These are phyloP conservation scores for Eimeria tenella DNA, from an alignment of 169 alveolate genomes.

Conservation along the genomic window DNA sequence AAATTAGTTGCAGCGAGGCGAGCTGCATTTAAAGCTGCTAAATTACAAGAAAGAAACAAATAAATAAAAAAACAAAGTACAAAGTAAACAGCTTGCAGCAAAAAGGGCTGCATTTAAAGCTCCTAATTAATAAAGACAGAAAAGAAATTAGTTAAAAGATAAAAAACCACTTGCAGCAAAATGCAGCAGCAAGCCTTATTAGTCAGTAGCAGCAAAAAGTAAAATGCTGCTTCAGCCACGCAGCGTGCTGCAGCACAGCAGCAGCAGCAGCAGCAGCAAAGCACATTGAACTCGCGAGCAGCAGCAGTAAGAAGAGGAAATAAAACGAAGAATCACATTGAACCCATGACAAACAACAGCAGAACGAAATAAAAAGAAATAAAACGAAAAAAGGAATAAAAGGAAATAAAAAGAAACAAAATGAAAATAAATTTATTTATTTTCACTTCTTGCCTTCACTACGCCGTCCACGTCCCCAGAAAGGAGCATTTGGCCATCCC, in stretches of 20 bases:
- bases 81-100: too few relatives aligned
- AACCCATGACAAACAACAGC: neutral
- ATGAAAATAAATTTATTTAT: neutral
- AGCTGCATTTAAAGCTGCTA: neutral
- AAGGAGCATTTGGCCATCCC: conserved; percentile 72
- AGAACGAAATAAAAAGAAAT: neutral
- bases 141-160: neutral
- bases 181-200: too few relatives aligned
- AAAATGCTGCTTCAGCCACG: too few relatives aligned
- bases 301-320: too few relatives aligned
- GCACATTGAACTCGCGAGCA: too few relatives aligned
- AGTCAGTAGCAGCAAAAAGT: too few relatives aligned
- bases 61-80: neutral
- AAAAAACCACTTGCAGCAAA: neutral
- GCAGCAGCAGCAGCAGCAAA: too few relatives aligned
- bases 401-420: neutral
- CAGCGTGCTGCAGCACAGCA: too few relatives aligned
- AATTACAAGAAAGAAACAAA: neutral
- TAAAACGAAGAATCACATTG: neutral
- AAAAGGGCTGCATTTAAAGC: too few relatives aligned
- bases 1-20: neutral
- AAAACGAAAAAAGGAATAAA: neutral
- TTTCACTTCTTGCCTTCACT: conserved; percentile 58
- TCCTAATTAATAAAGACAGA: neutral
- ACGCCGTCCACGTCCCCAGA: conserved; percentile 78